Evolutionary conservation across 768 basidiomycete genomes (phyloP), one percentile per base, ranked within the genome.

Genomic region (Lentinula guzmanii): DNA sequence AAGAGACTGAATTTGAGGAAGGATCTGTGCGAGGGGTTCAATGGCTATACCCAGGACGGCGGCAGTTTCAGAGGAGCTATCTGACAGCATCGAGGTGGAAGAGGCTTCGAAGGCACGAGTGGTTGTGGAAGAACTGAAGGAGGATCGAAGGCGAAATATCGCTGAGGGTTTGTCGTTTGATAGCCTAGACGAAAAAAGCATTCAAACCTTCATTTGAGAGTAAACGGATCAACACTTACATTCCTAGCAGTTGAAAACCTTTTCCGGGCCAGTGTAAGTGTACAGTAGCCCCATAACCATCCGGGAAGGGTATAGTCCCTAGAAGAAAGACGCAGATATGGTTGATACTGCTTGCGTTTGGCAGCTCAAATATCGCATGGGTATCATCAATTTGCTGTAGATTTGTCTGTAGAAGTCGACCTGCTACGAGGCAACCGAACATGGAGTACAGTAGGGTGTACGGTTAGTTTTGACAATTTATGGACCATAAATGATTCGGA

Each of bases 131-230:
- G 74, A 69, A 46, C 74, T 77, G 68, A 85, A 88, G 10, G 82
- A 82, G 7, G 88, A 86, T 4, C 86, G 83, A 24, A 93, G 78
- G 24, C 92, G 90, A 75, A 93, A 93, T 68, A 94, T 91, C 0
- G 91, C 90, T 10, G 91, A 92, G 0, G 92, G 92, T 69, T 93
- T 93, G 35, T 93, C 91, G 69, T 93, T 93, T 13, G 91, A 91
- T 28, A 95, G 79, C 86, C 92, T 94, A 64, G 13, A n/a, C 61
- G 45, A 58, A 51, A 41, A 56, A 18, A 4, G 52, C 34, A 18
- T 15, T 41, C 4, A 5, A 9, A 21, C 21, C 34, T 50, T 53
- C 28, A 50, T 51, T 53, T 15, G 35, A 16, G 33, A 21, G 2
- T 41, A 37, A 16, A n/a, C 0, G 24, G 51, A 42, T 45, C 18